These are phyloP conservation scores for Macaranga tanarius DNA, from an alignment of 441 rosid species.

Conservation along the genomic window DNA sequence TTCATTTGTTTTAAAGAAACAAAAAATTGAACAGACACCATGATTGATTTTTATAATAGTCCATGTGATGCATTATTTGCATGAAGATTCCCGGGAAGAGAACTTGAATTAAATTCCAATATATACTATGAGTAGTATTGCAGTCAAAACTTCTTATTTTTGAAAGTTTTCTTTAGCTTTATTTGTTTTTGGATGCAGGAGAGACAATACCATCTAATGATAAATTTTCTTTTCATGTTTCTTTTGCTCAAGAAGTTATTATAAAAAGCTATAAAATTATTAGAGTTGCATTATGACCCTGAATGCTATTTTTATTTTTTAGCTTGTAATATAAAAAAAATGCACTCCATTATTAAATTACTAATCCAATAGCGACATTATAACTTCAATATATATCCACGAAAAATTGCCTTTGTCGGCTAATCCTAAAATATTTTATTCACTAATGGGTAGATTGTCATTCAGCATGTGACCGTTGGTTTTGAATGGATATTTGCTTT, in stretches of 20 bases:
- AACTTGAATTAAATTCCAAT: neutral
- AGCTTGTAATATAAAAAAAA: slow-evolving; percentile 5
- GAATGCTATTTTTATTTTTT: neutral
- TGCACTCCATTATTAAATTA: neutral
- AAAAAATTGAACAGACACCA: slow-evolving; percentile 11
- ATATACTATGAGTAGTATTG: neutral
- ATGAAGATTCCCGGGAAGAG: slow-evolving; percentile 26
- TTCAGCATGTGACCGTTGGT: slow-evolving; percentile 27
- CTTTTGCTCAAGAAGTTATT: neutral
- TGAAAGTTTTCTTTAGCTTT: neutral
- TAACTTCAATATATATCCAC: neutral
- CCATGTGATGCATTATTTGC: slow-evolving; percentile 27
- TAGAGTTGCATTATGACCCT: neutral
- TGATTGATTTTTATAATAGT: slow-evolving; percentile 19
- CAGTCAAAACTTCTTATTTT: slow-evolving; percentile 5
- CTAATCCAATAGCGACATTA: neutral
- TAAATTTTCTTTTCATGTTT: no score
- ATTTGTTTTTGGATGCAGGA: neutral
- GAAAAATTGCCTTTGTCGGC: neutral
- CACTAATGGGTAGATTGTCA: slow-evolving; percentile 12
- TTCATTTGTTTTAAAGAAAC: slow-evolving; percentile 6
- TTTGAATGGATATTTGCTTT: slow-evolving; percentile 20
- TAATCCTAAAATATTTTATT: slow-evolving; percentile 10
- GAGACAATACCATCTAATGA: slow-evolving; percentile 7
- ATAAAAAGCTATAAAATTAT: slow-evolving; percentile 6